A percentile compares a stretch with the other conserved stretches of the same genome.
Conservation (phyloP, 2,329 filamentous ascomycete species). For the Cryphonectria radicalis region DNA sequence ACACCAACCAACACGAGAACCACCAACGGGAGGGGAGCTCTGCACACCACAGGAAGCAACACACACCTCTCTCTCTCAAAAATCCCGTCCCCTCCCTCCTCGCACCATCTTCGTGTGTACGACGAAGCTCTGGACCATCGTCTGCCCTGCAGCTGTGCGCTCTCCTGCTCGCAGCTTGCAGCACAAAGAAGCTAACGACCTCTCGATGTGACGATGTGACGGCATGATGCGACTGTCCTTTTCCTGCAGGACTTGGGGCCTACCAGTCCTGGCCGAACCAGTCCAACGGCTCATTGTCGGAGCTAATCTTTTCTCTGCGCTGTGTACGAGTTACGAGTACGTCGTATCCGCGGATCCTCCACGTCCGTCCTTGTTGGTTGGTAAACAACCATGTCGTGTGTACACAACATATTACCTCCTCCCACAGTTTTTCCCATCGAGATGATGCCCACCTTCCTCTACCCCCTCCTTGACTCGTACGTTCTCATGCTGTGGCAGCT, state of each 20-base stretch:
- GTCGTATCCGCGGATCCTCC: not conserved
- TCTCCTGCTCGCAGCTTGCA: not conserved
- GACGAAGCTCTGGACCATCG: not conserved
- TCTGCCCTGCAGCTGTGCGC: not conserved
- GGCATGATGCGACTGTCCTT: not conserved
- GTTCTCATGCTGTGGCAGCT: not conserved
- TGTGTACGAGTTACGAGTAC: not conserved
- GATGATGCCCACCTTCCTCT: not conserved
- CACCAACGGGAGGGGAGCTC: not conserved
- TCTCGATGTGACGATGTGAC: slow-evolving; percentile 10
- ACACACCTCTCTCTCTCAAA: not conserved
- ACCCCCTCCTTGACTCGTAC: not conserved
- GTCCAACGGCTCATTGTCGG: not conserved
- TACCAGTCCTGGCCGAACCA: not conserved
- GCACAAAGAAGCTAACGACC: not conserved
- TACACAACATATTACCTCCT: not conserved
- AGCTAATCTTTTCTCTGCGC: not conserved
- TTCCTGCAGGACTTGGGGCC: not conserved
- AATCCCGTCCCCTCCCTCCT: not conserved
- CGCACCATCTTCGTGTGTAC: not conserved
- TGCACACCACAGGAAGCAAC: not conserved
- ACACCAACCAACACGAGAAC: not conserved
- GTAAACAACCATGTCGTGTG: not conserved
- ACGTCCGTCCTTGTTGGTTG: too few relatives aligned
- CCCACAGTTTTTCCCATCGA: not conserved